Evolutionary conservation across 148 eudicot genomes (phyloP).

Genomic region (Dysphania ambrosioides): DNA sequence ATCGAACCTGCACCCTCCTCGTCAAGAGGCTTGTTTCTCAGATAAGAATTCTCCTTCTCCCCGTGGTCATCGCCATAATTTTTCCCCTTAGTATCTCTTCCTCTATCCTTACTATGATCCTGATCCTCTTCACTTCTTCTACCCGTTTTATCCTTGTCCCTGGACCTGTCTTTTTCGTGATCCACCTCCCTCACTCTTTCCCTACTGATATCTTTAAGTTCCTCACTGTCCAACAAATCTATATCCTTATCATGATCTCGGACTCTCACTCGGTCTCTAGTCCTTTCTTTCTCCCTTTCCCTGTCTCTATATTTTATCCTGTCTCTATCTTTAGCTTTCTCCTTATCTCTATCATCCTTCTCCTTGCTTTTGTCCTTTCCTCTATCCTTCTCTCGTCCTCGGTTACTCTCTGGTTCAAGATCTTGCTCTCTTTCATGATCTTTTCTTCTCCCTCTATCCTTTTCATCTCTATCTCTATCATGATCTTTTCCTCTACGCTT

Average conservation of each 20-base stretch:
- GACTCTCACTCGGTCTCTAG: conserved; percentile 41
- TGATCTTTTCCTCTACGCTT: conserved; percentile 34
- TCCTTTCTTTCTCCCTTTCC: conserved; percentile 46
- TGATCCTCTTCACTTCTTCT: conserved; percentile 54
- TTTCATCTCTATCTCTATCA: conserved; percentile 38
- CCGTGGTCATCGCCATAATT: conserved; percentile 35
- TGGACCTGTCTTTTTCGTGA: conserved; percentile 48
- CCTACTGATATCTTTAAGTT: conserved; percentile 38
- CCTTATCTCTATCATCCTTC: conserved; percentile 53
- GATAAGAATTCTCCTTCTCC: conserved; percentile 31
- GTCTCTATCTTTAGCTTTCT: conserved; percentile 35
- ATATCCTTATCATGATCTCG: conserved; percentile 43
- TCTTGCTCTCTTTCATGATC: conserved; percentile 47
- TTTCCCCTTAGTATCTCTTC: conserved; percentile 35
- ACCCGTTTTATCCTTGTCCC: conserved; percentile 49
- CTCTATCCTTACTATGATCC: conserved; percentile 42
- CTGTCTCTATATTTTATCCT: conserved; percentile 46
- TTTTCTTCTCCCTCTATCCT: conserved; percentile 41
- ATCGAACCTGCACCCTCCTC: conserved; percentile 36
- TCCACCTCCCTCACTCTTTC: conserved; percentile 52
- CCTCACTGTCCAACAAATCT: conserved; percentile 50
- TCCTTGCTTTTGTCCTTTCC: conserved; percentile 47
- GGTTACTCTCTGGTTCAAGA: conserved; percentile 38
- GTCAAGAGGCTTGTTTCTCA: conserved; percentile 25
- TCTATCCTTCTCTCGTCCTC: conserved; percentile 49